phyloP scores from a whole-genome alignment of 2,329 filamentous ascomycete genomes.

The Neofusicoccum ribis region DNA sequence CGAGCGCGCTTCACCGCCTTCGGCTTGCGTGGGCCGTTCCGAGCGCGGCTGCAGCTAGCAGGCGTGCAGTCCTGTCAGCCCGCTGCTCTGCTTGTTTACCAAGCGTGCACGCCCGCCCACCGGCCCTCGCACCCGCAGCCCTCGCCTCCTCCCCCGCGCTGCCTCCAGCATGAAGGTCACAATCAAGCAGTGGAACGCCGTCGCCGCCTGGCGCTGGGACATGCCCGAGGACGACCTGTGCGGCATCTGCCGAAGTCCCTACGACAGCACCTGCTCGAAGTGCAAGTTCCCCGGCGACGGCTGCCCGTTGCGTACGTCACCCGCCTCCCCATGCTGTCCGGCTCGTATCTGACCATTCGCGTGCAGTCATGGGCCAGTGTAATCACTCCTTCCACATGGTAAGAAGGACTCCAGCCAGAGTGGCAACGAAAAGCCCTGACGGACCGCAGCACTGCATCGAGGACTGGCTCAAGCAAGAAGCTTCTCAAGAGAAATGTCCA shows the following conservation, averaged over 20 bases:
- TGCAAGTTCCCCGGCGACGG: conserved; percentile 98
- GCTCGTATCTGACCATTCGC: neutral
- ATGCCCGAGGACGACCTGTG: conserved; percentile 97
- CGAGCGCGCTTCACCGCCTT: conserved; percentile 12
- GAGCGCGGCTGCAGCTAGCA: neutral
- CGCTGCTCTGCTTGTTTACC: conserved; percentile 7
- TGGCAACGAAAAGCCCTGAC: neutral
- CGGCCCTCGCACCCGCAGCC: conserved; percentile 25
- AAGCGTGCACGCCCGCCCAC: conserved; percentile 24
- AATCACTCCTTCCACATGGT: conserved; percentile 99
- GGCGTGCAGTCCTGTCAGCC: neutral
- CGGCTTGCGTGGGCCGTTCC: neutral
- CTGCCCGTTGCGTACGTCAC: conserved; percentile 76
- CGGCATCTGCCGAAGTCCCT: conserved; percentile 96
- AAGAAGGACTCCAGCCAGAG: conserved; percentile 21
- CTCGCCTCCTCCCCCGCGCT: conserved; percentile 11
- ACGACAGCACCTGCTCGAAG: conserved; percentile 95
- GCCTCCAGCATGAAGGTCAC: conserved; percentile 80
- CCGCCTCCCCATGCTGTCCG: conserved; percentile 3
- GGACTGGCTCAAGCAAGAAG: conserved; percentile 94
- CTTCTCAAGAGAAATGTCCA: conserved; percentile 88
- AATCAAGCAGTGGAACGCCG: conserved; percentile 88
- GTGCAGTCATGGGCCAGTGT: conserved; percentile 86
- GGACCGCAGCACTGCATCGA: conserved; percentile 79
- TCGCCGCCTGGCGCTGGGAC: conserved; percentile 97